Percentiles rank a stretch among this genome's conserved stretches.
Evolutionary conservation across 306 rosid species (phyloP).

Genomic region (Coriaria nepalensis): DNA sequence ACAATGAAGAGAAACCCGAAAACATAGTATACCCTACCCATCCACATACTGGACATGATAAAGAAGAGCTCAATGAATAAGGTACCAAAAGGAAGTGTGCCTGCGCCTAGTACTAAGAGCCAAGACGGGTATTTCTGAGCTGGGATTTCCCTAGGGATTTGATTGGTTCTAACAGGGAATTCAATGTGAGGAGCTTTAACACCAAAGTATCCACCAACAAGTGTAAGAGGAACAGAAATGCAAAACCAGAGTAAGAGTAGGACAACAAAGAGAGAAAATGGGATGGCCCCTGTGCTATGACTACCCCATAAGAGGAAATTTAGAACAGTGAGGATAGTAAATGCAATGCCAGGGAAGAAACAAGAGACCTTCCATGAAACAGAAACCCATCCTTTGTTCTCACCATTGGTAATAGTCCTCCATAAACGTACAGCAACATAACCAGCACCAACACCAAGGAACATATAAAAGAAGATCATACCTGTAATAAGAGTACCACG

Average conservation of each 20-base stretch:
- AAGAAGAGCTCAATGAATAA: constrained; percentile 63
- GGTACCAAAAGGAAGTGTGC: constrained; percentile 64
- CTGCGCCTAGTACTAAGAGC: constrained; percentile 58
- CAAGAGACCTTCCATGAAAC: constrained; percentile 54
- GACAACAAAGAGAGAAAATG: constrained; percentile 48
- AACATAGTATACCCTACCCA: constrained; percentile 66
- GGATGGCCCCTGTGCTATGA: constrained; percentile 70
- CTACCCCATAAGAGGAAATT: constrained; percentile 71
- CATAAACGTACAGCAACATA: constrained; percentile 60
- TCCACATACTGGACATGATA: constrained; percentile 66
- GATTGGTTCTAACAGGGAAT: constrained; percentile 62
- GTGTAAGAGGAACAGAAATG: constrained; percentile 59
- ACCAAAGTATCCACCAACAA: constrained; percentile 53
- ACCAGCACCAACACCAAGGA: constrained; percentile 67
- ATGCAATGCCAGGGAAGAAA: constrained; percentile 64
- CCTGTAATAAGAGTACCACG: constrained; percentile 60
- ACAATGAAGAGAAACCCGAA: constrained; percentile 55
- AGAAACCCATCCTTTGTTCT: constrained; percentile 45
- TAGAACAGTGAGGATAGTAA: constrained; percentile 42
- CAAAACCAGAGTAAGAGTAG: constrained; percentile 59
- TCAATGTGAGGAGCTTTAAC: constrained; percentile 47
- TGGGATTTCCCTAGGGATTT: constrained; percentile 57
- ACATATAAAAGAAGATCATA: constrained; percentile 57
- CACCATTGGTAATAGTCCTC: constrained; percentile 52
- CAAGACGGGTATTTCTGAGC: constrained; percentile 55